These are phyloP conservation scores for Starmerella khaoyaiensis DNA, from an alignment of 805 yeast genomes.

Conservation along the genomic window DNA sequence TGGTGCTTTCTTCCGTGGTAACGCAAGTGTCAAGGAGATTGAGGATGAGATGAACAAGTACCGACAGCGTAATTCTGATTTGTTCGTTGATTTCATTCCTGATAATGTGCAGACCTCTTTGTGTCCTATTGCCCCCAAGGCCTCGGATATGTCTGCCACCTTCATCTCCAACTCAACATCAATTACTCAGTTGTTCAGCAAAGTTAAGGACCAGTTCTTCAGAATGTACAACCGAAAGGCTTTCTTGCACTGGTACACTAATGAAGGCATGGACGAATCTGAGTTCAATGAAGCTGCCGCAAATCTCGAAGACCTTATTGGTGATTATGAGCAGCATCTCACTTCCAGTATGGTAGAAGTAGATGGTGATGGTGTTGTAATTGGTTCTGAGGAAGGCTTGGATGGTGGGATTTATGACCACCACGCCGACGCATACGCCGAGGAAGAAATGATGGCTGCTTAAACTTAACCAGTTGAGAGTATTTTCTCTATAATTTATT, in stretches of 20 bases:
- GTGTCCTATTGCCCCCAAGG: conserved; percentile 81
- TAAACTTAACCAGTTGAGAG: too few relatives aligned
- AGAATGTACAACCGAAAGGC: conserved; percentile 92
- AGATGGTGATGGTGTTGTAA: conserved; percentile 24
- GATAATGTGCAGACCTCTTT: conserved; percentile 89
- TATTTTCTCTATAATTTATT: conserved; percentile 3
- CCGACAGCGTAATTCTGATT: conserved; percentile 65
- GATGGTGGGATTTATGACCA: conserved; percentile 2
- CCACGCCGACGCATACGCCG: conserved; percentile 8
- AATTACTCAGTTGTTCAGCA: conserved; percentile 77
- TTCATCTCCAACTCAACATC: conserved; percentile 89
- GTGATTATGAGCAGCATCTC: conserved; percentile 88
- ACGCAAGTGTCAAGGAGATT: conserved; percentile 82
- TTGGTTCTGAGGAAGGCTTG: conserved; percentile 5
- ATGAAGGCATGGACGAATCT: conserved; percentile 92
- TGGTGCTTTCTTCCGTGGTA: conserved; percentile 89
- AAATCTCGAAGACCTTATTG: conserved; percentile 75
- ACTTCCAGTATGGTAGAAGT: conserved; percentile 54
- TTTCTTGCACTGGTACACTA: conserved; percentile 90
- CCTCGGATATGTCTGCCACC: conserved; percentile 78
- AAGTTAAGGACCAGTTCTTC: conserved; percentile 79
- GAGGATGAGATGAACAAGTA: conserved; percentile 85
- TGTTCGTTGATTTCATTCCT: conserved; percentile 94
- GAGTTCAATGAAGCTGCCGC: conserved; percentile 92
- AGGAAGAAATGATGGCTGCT: conserved; percentile 4